Evolutionary conservation across 2,329 filamentous ascomycete genomes (phyloP).

Genomic region (Sarocladiaceae sp.): DNA sequence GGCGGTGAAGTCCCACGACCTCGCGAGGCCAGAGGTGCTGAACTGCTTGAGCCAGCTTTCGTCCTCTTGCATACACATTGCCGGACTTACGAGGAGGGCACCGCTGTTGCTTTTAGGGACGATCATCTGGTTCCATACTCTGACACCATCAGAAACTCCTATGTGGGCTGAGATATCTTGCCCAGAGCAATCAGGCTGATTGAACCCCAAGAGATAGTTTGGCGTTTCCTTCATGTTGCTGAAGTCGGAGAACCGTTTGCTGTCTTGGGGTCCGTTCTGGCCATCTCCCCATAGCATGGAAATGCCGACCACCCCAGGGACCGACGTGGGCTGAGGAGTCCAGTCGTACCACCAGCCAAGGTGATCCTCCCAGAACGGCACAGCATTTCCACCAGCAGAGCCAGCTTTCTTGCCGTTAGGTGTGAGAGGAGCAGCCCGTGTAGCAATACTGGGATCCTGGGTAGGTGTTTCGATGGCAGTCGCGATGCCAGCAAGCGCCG

Average conservation of each 20-base stretch:
- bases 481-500: not conserved
- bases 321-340: slow-evolving; percentile 12
- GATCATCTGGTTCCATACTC: slow-evolving; percentile 54
- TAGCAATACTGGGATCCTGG: not conserved
- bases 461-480: not conserved
- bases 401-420: slow-evolving; percentile 23
- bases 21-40: slow-evolving; percentile 7
- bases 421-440: not conserved
- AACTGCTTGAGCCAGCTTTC: slow-evolving; percentile 16
- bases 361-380: slow-evolving; percentile 14
- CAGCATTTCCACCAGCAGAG: slow-evolving; percentile 12
- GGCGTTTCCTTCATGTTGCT: slow-evolving; percentile 11
- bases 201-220: slow-evolving; percentile 14
- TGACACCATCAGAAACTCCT: slow-evolving; percentile 28
- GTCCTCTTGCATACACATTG: slow-evolving; percentile 52
- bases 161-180: slow-evolving; percentile 14
- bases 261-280: slow-evolving; percentile 12
- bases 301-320: slow-evolving; percentile 12
- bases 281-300: slow-evolving; percentile 16
- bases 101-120: slow-evolving; percentile 62
- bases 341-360: slow-evolving; percentile 16
- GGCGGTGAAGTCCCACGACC: slow-evolving; percentile 15
- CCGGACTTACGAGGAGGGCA: slow-evolving; percentile 48
- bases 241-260: slow-evolving; percentile 13
- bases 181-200: slow-evolving; percentile 15